Percentiles rank a stretch among this genome's conserved stretches.
These are phyloP conservation scores for Paecilomyces sp. DNA, from an alignment of 2,329 filamentous ascomycete genomes.

Conservation along the genomic window DNA sequence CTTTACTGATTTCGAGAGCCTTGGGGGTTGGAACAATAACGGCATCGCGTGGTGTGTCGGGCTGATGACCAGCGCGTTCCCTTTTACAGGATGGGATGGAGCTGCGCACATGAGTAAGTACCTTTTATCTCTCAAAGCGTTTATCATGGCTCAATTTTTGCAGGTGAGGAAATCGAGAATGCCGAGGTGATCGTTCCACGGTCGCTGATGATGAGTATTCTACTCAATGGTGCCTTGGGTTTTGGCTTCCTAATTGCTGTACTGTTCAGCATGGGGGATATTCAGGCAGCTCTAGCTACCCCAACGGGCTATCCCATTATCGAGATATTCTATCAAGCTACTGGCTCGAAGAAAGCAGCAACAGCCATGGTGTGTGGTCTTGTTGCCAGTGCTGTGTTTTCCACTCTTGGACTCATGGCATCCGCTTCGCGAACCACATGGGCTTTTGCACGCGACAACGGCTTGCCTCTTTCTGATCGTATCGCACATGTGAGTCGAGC, in stretches of 20 bases:
- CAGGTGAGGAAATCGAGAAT: conserved; percentile 38
- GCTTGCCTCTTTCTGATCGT: conserved; percentile 31
- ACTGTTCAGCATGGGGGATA: conserved; percentile 48
- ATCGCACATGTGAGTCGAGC: conserved; percentile 27
- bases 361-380: conserved; percentile 46
- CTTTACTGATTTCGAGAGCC: conserved; percentile 34
- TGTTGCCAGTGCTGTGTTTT: conserved; percentile 42
- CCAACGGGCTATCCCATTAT: conserved; percentile 53
- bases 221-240: conserved; percentile 47
- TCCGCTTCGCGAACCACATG: conserved; percentile 53
- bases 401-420: conserved; percentile 48
- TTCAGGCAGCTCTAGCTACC: conserved; percentile 37
- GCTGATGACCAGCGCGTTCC: conserved; percentile 31
- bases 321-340: conserved; percentile 49
- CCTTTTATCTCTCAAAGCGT: neutral
- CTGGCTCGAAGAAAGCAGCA: conserved; percentile 41
- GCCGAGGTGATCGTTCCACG: conserved; percentile 45
- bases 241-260: conserved; percentile 52
- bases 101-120: conserved; percentile 39
- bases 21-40: conserved; percentile 31
- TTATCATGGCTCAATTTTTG: conserved; percentile 1
- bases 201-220: conserved; percentile 43
- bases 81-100: conserved; percentile 31
- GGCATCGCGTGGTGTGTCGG: conserved; percentile 36
- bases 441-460: conserved; percentile 44